These are phyloP conservation scores for Pseudogymnoascus sp. DNA, from an alignment of 2,329 filamentous ascomycete genomes.

Conservation along the genomic window DNA sequence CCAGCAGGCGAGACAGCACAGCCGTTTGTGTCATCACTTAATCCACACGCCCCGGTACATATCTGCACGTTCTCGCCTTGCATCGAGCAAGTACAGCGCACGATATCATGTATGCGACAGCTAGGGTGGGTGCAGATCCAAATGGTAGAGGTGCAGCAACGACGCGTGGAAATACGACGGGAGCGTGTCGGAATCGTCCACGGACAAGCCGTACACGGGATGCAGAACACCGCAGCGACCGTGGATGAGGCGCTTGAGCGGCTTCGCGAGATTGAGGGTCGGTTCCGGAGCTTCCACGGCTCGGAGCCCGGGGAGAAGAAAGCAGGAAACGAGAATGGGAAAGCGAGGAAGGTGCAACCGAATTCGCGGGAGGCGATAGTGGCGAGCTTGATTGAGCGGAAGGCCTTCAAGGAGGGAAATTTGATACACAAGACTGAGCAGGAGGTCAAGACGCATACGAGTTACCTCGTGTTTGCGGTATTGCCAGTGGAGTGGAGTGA, in stretches of 20 bases:
- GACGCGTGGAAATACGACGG: conserved; percentile 71
- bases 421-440: conserved; percentile 74
- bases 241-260: conserved; percentile 73
- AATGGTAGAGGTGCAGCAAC: conserved; percentile 84
- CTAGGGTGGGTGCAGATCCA: conserved; percentile 86
- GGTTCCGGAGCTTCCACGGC: conserved; percentile 58
- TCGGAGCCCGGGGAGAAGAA: conserved; percentile 17
- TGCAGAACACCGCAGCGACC: conserved; percentile 52
- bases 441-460: conserved; percentile 92
- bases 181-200: conserved; percentile 68
- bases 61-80: conserved; percentile 95
- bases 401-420: conserved; percentile 67
- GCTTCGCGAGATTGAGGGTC: conserved; percentile 65
- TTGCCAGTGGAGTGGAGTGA: conserved; percentile 80
- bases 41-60: conserved; percentile 63
- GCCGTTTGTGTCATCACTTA: conserved; percentile 55
- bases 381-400: conserved; percentile 33
- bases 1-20: conserved; percentile 13
- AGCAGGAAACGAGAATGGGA: conserved; percentile 27
- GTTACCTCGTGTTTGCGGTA: conserved; percentile 90
- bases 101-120: conserved; percentile 70
- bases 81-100: conserved; percentile 89
- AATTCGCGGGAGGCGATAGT: conserved; percentile 28
- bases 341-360: conserved; percentile 21
- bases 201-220: conserved; percentile 48